Evolutionary conservation across 306 rosid species (phyloP).

Genomic region (Cucurbita ficifolia): DNA sequence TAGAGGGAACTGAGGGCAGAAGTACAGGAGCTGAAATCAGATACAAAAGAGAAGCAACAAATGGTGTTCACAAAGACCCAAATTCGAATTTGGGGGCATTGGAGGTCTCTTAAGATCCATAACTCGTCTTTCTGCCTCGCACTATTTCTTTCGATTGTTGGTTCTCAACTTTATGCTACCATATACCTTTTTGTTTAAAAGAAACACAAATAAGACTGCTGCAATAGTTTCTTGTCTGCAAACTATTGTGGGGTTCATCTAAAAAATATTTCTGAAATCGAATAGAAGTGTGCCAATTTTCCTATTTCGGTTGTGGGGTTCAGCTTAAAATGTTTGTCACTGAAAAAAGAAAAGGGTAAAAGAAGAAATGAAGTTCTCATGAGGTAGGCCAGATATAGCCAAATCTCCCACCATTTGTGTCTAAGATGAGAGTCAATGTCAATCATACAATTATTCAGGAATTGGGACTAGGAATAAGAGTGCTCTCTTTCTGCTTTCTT

Average conservation of each 20-base stretch:
- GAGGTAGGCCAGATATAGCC: background rate
- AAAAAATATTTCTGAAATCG: background rate
- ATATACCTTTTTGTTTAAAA: background rate
- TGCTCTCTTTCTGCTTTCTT: background rate
- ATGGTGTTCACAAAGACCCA: background rate
- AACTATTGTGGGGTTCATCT: background rate
- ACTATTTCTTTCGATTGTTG: background rate
- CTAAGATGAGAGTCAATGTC: background rate
- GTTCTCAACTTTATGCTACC: background rate
- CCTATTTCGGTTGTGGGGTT: background rate
- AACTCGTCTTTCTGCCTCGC: background rate
- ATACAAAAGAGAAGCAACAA: background rate
- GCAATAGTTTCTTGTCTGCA: background rate
- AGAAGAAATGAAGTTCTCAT: background rate
- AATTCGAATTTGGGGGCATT: background rate
- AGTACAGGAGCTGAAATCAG: slow-evolving; percentile 1
- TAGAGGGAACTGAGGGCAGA: slow-evolving; percentile 2
- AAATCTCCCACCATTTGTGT: background rate
- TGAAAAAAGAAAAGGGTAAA: background rate
- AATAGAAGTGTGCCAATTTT: background rate
- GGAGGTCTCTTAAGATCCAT: slow-evolving; percentile 6
- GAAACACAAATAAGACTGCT: background rate
- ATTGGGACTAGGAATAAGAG: background rate
- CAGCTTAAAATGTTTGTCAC: background rate
- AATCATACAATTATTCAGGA: background rate